phyloP scores from a whole-genome alignment of 352 stramenopile species.

The Discostella stelligera region DNA sequence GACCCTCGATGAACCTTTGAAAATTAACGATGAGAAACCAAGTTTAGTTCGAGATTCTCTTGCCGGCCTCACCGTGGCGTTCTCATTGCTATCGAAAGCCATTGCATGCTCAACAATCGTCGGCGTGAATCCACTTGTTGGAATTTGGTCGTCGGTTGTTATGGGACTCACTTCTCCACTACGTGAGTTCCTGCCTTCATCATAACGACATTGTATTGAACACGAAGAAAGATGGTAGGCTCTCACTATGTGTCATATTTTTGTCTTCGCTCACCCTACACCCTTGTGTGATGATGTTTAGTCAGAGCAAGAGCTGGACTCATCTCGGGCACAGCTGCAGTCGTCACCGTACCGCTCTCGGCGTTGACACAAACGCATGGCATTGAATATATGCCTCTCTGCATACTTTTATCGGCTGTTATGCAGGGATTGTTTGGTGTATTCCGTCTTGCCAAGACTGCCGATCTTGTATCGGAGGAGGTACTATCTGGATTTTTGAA shows the following conservation, averaged over 20 bases:
- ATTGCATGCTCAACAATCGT: conserved; percentile 49
- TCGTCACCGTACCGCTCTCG: conserved; percentile 41
- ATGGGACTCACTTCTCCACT: conserved; percentile 42
- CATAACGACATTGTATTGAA: not conserved
- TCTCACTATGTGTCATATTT: not conserved
- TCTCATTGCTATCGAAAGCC: conserved; percentile 50
- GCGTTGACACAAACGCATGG: conserved; percentile 27
- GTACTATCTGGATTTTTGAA: conserved; percentile 50
- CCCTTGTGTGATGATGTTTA: not conserved
- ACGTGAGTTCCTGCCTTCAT: conserved; percentile 15
- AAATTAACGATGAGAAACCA: not conserved
- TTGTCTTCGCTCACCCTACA: not conserved
- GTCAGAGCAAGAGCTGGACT: conserved; percentile 31
- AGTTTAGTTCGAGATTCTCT: conserved; percentile 32
- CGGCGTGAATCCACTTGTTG: conserved; percentile 47
- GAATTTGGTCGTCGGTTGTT: conserved; percentile 49
- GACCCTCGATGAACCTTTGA: too few species aligned
- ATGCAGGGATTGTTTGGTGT: conserved; percentile 44
- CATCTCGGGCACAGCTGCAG: conserved; percentile 44
- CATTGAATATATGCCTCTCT: conserved; percentile 41
- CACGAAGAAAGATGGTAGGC: too few species aligned
- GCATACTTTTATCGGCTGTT: conserved; percentile 35
- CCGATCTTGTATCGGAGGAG: conserved; percentile 39
- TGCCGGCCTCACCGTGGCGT: conserved; percentile 47
- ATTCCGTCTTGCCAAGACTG: conserved; percentile 31